These are phyloP conservation scores for Suillus alpinus DNA, from an alignment of 768 basidiomycete genomes.

Conservation along the genomic window DNA sequence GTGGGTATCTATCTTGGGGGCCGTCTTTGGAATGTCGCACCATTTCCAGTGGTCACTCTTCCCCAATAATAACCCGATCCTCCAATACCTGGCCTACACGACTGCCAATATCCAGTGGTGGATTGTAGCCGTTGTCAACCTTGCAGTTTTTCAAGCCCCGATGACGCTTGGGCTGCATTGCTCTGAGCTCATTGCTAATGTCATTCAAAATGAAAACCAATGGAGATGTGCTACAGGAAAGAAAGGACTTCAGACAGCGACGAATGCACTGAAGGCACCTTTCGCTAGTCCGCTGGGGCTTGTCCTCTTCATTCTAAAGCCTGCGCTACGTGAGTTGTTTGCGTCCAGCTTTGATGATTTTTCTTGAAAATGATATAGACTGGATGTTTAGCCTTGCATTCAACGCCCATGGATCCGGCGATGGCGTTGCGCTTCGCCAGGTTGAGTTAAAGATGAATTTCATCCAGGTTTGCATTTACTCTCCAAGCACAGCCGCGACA, in stretches of 20 bases:
- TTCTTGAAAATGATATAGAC: constrained; percentile 14
- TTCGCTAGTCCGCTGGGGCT: constrained; percentile 20
- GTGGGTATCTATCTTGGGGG: too few relatives aligned
- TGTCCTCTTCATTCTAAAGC: constrained; percentile 17
- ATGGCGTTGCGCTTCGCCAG: background rate
- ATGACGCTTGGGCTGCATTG: constrained; percentile 29
- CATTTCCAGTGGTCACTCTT: constrained; percentile 14
- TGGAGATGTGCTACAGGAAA: constrained; percentile 24
- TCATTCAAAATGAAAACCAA: constrained; percentile 23
- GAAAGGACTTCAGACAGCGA: constrained; percentile 14
- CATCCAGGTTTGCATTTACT: constrained; percentile 17
- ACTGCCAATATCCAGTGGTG: constrained; percentile 23
- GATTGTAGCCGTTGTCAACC: constrained; percentile 22
- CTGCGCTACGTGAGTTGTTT: constrained; percentile 22
- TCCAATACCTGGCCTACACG: constrained; percentile 9
- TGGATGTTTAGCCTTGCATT: constrained; percentile 31
- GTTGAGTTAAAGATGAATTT: constrained; percentile 22
- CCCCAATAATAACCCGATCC: constrained; percentile 18
- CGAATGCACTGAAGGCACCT: constrained; percentile 21
- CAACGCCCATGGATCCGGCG: background rate
- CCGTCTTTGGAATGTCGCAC: too few relatives aligned
- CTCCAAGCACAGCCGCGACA: background rate
- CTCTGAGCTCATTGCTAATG: constrained; percentile 25
- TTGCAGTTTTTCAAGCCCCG: constrained; percentile 27
- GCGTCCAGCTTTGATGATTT: background rate